Evolutionary conservation across 2,329 filamentous ascomycete genomes (phyloP), one percentile per base, ranked within the genome.

Genomic region (Nigrospora osmanthi): DNA sequence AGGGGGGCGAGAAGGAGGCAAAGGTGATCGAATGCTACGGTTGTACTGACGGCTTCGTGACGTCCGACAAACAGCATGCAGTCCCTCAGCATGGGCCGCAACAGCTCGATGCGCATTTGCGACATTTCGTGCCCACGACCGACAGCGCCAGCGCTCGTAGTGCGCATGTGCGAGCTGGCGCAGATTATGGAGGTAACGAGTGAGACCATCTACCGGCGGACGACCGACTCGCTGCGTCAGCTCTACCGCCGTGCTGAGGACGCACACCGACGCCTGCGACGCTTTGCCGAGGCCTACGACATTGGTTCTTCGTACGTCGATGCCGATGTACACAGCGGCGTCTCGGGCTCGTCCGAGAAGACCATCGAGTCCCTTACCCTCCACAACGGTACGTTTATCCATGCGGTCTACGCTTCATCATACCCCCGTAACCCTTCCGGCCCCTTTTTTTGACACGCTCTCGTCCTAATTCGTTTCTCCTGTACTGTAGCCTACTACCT

Each of bases 91-190:
- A 45, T 56, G 19, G 56, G 56, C n/a, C 42, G 56, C 16, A 45
- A 50, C 40, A 46, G 47, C 42, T 45, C 48, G 11, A 23, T 58
- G 28, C 50, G 50, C 33, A 48, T 52, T 44, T 42, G 34, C 2
- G 55, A 57, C 16, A 58, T 58, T n/a, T 54, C 55, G 5, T 53
- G 49, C 14, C 49, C 45, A 7, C 52, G 52, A 13, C 56, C 55
- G 1, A 48, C 52, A 10, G 42, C 47, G 30, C 47, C 51, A 37
- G 48, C 52, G 4, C 42, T 54, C 10, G 43, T 58, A 14, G 48
- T 49, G 12, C 47, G 47, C 15, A 42, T 58, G 9, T 51, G 49
- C 34, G 46, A 46, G 14, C 46, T 58, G 5, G 51, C 54, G 5
- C 45, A 48, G 15, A 54, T 58, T 16, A 47, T 47, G 30, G 54